These are phyloP conservation scores for Rosa multiflora DNA, from an alignment of 306 rosid species.

Conservation along the genomic window DNA sequence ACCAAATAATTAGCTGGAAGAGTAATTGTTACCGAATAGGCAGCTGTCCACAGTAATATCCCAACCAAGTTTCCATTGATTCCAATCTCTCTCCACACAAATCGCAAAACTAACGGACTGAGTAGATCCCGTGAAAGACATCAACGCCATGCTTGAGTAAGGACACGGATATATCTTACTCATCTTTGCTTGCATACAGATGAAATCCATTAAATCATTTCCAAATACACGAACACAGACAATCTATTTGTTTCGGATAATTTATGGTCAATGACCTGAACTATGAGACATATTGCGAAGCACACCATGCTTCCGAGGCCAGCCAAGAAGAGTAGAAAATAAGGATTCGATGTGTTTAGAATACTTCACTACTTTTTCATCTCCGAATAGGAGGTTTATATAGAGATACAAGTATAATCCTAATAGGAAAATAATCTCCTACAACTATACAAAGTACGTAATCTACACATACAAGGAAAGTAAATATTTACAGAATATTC, in stretches of 20 bases:
- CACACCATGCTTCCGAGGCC: neutral
- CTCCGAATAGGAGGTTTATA: no score
- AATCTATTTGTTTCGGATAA: neutral
- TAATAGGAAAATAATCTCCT: no score
- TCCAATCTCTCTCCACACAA: neutral
- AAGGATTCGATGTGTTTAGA: no score
- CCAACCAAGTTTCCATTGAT: conserved; percentile 7
- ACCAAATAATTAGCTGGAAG: no score
- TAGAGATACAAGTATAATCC: no score
- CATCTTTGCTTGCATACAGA: neutral
- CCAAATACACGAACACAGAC: neutral
- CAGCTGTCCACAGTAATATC: neutral
- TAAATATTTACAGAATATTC: no score
- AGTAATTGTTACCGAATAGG: neutral
- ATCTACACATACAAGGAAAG: no score
- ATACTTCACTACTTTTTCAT: no score
- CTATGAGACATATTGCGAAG: neutral
- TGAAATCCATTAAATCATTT: neutral
- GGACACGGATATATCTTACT: neutral
- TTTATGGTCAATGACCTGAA: neutral
- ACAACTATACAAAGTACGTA: no score
- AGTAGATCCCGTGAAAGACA: neutral
- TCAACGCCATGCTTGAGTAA: neutral
- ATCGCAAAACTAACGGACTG: neutral
- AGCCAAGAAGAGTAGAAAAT: neutral